Evolutionary conservation across 164 flowering plant species (phyloP), one percentile per base, ranked within the genome.

Genomic region (Berberis vulgaris): DNA sequence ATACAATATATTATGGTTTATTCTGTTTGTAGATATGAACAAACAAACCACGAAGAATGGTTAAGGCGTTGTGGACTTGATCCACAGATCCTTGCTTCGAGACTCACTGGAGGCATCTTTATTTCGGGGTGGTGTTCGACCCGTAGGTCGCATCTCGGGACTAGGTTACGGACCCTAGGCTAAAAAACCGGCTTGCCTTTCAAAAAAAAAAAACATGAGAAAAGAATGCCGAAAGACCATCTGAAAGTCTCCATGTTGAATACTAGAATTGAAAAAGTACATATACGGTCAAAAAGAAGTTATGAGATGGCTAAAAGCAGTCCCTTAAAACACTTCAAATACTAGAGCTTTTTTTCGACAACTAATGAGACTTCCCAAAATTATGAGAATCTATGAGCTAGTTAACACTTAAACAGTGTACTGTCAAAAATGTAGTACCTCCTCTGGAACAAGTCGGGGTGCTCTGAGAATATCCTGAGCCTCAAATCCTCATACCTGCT

Each of bases 181-280:
- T n/a, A n/a, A n/a, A n/a, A n/a, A n/a, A n/a, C n/a, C n/a, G n/a
- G n/a, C n/a, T n/a, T n/a, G n/a, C n/a, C n/a, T n/a, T n/a, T n/a
- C n/a, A n/a, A n/a, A n/a, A n/a, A n/a, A n/a, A n/a, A n/a, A n/a
- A 90, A 78, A 49, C 96, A 96, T 57, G 98, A 93, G 78, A 93
- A 93, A 53, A 93, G 98, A 78, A 93, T 90, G 58, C 98, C 97
- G 71, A 93, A 90, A 54, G 98, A 90, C 98, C 98, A 93, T 72
- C 69, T 93, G 81, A 90, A 93, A 42, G 92, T 84, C 70, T 90
- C 96, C 75, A 88, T 75, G 67, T 90, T 93, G 77, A 85, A 93
- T 47, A 90, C 98, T 93, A 84, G 40, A 66, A 49, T 43, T 7
- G 56, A 45, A 62, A 8, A 42, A 41, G 53, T 54, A 60, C 53